Base-by-base conservation (phyloP, 352 stramenopile genomes). In the Globisporangium lucens region DNA sequence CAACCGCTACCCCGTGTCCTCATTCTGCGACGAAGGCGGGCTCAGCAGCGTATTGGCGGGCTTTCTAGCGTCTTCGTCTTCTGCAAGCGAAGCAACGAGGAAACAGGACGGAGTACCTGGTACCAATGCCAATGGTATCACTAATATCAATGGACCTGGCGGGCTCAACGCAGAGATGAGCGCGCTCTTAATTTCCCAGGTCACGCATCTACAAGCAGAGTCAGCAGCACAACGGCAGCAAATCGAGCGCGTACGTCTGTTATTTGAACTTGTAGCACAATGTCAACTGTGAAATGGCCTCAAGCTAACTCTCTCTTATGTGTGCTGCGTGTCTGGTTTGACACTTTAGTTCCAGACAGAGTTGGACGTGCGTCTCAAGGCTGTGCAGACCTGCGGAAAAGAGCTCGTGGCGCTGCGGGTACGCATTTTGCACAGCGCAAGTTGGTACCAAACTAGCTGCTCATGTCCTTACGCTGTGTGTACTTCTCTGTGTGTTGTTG, bases 1-100 rank as follows among this genome's bases (percentile, higher is more conserved):
- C 15, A 91, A 90, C 30, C 83, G 87, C 8, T 78, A 92, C 56
- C 87, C 84, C 4, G 75, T 94, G 20, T 83, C 87, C 22, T 90
- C 80, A 0, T 82, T 94, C 30, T 91, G 78, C 56, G 87, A 94
- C 71, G 80, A 83, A 57, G 85, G 81, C 43, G 87, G 87, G 4
- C 74, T 94, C 24, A 85, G 75, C 20, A 71, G 76, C 51, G 62
- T 91, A 4, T 57, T 94, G 12, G 82, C 73, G 4, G 56, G 61
- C 9, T 67, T 89, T 35, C 59, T 86, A 15, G 52, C 63, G 2
- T 46, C 59, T 8, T 52, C 56, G 36, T 43, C 41, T 49, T 49
- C 41, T n/a, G 4, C 12, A 17, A 49, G 41, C 15, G 41, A 49
- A 22, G 41, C 33, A 61, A 8, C 33, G 8, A 61, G 15, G 41